Conservation (phyloP, 768 basidiomycete species). For the Glaciozyma antarctica region DNA sequence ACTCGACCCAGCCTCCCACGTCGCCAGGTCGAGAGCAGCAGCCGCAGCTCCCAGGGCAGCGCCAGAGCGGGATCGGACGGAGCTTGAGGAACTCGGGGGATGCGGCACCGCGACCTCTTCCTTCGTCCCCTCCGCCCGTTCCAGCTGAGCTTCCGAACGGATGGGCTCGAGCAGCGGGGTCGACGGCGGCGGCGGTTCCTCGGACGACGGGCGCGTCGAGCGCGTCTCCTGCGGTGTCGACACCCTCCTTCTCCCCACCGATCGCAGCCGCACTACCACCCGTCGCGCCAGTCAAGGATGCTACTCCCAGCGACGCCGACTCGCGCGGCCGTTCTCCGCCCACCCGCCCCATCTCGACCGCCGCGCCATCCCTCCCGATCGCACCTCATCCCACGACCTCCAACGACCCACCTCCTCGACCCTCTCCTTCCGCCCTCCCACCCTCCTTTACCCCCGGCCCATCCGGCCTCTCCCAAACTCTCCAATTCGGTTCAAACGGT, state of each 20-base stretch:
- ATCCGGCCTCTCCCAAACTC: slow-evolving; percentile 13
- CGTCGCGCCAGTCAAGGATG: too few relatives aligned
- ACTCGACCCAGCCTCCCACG: neutral
- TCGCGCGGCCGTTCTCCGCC: too few relatives aligned
- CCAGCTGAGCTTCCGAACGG: neutral
- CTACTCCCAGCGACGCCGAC: too few relatives aligned
- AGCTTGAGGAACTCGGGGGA: slow-evolving; percentile 15
- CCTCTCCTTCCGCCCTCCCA: neutral
- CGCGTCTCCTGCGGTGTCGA: too few relatives aligned
- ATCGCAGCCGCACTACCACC: too few relatives aligned
- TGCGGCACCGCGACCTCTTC: neutral
- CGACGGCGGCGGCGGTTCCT: too few relatives aligned
- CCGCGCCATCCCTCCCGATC: neutral
- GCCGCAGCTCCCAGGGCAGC: slow-evolving; percentile 1
- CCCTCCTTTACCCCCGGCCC: neutral
- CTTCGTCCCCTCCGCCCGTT: neutral
- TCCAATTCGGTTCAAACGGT: neutral
- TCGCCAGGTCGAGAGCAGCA: slow-evolving; percentile 8
- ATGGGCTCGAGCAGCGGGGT: too few relatives aligned
- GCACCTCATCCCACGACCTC: neutral
- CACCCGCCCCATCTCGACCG: neutral
- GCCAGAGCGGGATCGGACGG: slow-evolving; percentile 3
- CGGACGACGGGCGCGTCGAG: too few relatives aligned
- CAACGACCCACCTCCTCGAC: neutral
- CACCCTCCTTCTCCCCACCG: too few relatives aligned